phyloP scores from a whole-genome alignment of 1,284 basidiomycete genomes.

The Grifola frondosa region DNA sequence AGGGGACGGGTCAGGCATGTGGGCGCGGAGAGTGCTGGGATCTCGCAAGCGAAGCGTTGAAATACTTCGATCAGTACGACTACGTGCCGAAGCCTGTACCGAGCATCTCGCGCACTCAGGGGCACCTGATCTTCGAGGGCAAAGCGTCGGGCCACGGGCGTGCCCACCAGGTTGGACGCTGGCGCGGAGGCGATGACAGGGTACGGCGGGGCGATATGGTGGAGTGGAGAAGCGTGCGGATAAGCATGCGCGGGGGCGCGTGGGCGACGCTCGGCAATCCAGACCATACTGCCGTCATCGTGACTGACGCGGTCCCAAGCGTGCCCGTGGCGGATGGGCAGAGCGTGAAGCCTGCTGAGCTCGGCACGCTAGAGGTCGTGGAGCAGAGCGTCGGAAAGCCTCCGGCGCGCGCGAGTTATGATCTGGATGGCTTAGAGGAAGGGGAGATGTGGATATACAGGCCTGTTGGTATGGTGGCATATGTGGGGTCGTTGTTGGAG shows the following conservation, averaged over 20 bases:
- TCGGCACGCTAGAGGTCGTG: slow-evolving; percentile 36
- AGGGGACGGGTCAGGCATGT: slow-evolving; percentile 43
- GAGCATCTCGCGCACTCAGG: slow-evolving; percentile 51
- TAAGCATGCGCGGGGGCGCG: slow-evolving; percentile 28
- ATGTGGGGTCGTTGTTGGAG: slow-evolving; percentile 30
- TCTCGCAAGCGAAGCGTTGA: slow-evolving; percentile 51
- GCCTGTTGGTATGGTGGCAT: slow-evolving; percentile 36
- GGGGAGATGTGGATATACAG: slow-evolving; percentile 44
- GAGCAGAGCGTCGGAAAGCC: slow-evolving; percentile 35
- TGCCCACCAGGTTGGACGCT: slow-evolving; percentile 42
- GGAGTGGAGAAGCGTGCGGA: slow-evolving; percentile 47
- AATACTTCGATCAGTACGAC: slow-evolving; percentile 42
- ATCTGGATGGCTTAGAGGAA: slow-evolving; percentile 31
- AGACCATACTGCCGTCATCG: slow-evolving; percentile 39
- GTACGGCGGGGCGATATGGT: slow-evolving; percentile 56
- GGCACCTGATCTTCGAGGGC: slow-evolving; percentile 52
- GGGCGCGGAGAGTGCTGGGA: slow-evolving; percentile 62
- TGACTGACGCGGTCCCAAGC: slow-evolving; percentile 30
- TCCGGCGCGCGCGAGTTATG: slow-evolving; percentile 31
- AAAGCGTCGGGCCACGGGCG: slow-evolving; percentile 34
- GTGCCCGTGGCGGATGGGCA: slow-evolving; percentile 25
- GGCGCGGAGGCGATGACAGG: slow-evolving; percentile 53
- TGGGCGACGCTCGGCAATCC: slow-evolving; percentile 32
- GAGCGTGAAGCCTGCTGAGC: slow-evolving; percentile 24
- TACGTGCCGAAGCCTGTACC: slow-evolving; percentile 48